A percentile compares a stretch with the other conserved stretches of the same genome.
phyloP scores from a whole-genome alignment of 371 early-diverging fungal species.

The Dentiscutata heterogama region DNA sequence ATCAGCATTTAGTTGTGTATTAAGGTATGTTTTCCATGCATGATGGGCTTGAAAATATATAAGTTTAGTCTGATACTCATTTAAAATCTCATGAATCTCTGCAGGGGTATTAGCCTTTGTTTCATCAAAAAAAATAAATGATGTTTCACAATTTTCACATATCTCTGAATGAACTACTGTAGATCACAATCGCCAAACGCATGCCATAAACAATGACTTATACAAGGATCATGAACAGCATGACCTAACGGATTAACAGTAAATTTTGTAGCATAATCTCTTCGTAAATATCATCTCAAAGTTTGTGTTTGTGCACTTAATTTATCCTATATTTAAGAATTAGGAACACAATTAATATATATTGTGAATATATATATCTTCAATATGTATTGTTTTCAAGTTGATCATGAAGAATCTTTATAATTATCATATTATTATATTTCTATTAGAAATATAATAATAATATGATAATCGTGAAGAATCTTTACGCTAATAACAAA shows the following conservation, averaged over 20 bases:
- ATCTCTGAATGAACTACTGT: neutral
- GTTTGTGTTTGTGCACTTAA: neutral
- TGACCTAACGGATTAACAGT: neutral
- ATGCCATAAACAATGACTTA: conserved; percentile 3
- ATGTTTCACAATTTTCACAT: neutral
- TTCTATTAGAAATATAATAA: no score
- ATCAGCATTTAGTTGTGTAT: neutral
- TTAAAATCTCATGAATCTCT: neutral
- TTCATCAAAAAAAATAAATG: neutral
- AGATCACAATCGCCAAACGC: neutral
- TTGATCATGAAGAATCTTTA: no score
- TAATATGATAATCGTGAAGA: no score
- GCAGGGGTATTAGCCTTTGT: neutral
- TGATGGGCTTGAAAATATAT: neutral
- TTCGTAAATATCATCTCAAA: neutral
- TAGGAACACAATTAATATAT: neutral
- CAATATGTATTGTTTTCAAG: neutral
- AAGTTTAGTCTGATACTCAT: neutral
- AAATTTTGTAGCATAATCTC: neutral
- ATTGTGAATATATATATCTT: neutral
- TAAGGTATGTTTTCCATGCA: neutral
- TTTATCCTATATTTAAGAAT: neutral
- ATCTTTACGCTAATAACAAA: no score
- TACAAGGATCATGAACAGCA: no score
- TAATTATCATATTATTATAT: no score